These are phyloP conservation scores for Aspergillus intermedius DNA, from an alignment of 2,329 filamentous ascomycete species.

Conservation along the genomic window DNA sequence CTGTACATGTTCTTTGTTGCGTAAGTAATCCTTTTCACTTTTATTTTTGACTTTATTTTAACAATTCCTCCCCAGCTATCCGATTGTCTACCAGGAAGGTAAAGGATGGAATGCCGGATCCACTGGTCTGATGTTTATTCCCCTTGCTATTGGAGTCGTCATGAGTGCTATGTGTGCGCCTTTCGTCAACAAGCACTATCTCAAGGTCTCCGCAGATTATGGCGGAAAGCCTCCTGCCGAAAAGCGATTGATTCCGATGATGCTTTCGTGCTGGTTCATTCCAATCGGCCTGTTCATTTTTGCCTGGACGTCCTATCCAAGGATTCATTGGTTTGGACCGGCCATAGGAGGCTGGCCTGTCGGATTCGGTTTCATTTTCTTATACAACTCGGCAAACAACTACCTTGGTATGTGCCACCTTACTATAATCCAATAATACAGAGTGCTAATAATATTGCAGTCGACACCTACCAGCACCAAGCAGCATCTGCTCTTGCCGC, in stretches of 20 bases:
- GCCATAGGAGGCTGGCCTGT: conserved; percentile 64
- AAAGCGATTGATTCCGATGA: conserved; percentile 74
- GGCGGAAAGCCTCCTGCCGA: conserved; percentile 71
- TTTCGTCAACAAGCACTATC: conserved; percentile 73
- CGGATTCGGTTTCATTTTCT: conserved; percentile 75
- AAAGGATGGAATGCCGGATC: conserved; percentile 70
- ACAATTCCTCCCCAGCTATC: conserved; percentile 25
- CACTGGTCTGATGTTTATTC: conserved; percentile 83
- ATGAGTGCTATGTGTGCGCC: conserved; percentile 61
- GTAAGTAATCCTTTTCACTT: conserved; percentile 42
- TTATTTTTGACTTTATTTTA: conserved; percentile 2
- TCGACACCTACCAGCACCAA: conserved; percentile 64
- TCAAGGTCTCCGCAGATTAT: conserved; percentile 56
- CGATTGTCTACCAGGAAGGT: conserved; percentile 65
- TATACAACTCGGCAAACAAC: conserved; percentile 74
- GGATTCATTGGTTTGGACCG: conserved; percentile 64
- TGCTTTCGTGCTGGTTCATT: conserved; percentile 67
- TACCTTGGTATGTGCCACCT: conserved; percentile 47
- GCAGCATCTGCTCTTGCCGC: conserved; percentile 75
- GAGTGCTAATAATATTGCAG: conserved; percentile 22
- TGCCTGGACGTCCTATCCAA: conserved; percentile 61
- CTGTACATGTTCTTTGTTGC: conserved; percentile 49
- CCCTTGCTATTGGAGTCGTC: conserved; percentile 69
- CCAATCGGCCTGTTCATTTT: conserved; percentile 62
- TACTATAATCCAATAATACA: neutral